phyloP scores from a whole-genome alignment of 2,329 filamentous ascomycete species.

The Colletotrichum shisoi region DNA sequence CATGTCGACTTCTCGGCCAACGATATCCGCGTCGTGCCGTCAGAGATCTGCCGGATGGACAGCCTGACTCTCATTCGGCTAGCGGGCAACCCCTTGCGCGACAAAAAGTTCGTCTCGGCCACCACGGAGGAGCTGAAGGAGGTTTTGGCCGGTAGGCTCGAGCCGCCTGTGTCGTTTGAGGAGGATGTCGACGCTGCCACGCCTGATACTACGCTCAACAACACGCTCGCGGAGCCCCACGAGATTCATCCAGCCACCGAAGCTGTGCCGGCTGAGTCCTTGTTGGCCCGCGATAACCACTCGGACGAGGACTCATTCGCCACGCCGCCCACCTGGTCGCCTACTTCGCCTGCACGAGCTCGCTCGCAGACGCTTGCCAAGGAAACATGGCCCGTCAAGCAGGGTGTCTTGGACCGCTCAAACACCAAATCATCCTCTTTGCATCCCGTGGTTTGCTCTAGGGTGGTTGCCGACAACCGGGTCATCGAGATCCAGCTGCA shows the following conservation, averaged over 20 bases:
- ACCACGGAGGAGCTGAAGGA: constrained; percentile 82
- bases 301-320: constrained; percentile 66
- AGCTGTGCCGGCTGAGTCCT: constrained; percentile 41
- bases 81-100: constrained; percentile 86
- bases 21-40: constrained; percentile 77
- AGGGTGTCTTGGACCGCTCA: constrained; percentile 72
- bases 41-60: constrained; percentile 81
- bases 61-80: constrained; percentile 77
- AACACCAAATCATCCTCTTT: constrained; percentile 69
- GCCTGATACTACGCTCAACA: constrained; percentile 45
- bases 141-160: constrained; percentile 71
- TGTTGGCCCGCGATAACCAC: constrained; percentile 54
- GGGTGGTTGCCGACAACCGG: constrained; percentile 60
- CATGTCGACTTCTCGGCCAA: constrained; percentile 87
- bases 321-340: constrained; percentile 64
- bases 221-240: constrained; percentile 44
- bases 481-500: constrained; percentile 72
- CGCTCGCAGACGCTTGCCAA: constrained; percentile 59
- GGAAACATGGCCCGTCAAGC: constrained; percentile 63
- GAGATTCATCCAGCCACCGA: constrained; percentile 19
- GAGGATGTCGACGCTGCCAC: constrained; percentile 42
- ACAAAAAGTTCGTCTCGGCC: constrained; percentile 85
- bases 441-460: constrained; percentile 65
- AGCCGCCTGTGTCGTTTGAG: constrained; percentile 60
- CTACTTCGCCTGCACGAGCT: constrained; percentile 58